Conservation (phyloP, 176 grass and related monocot species). For the Areca catechu region DNA sequence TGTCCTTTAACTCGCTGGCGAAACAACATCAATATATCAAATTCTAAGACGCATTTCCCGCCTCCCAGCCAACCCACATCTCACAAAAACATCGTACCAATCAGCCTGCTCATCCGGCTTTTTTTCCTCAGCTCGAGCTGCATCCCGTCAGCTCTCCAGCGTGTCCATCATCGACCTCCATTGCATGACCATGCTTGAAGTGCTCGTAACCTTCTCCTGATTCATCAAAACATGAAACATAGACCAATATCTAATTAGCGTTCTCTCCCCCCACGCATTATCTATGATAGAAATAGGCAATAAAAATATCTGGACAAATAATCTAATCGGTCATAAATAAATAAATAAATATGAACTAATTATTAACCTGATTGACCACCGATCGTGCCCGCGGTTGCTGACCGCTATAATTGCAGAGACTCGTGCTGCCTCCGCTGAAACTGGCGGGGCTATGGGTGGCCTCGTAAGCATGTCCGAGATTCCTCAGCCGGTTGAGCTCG, state of each 20-base stretch:
- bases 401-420: background rate
- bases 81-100: too few species aligned
- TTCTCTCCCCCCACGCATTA: background rate
- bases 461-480: slow-evolving; percentile 63
- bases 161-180: slow-evolving; percentile 23
- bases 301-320: slow-evolving; percentile 4
- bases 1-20: too few species aligned
- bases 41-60: too few species aligned
- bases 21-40: too few species aligned
- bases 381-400: background rate
- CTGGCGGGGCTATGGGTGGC: background rate
- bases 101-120: too few species aligned
- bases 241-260: background rate
- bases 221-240: background rate
- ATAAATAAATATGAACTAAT: too few species aligned
- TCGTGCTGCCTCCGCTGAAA: background rate
- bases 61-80: too few species aligned
- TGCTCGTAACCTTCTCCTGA: slow-evolving; percentile 15
- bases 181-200: background rate
- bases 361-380: background rate
- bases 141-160: slow-evolving; percentile 22
- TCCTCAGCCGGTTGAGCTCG: slow-evolving; percentile 83
- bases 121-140: too few species aligned
- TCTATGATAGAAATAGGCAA: background rate
- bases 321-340: too few species aligned